These are phyloP conservation scores for Leccinum pachyderme DNA, from an alignment of 1,284 basidiomycete genomes.

Conservation along the genomic window DNA sequence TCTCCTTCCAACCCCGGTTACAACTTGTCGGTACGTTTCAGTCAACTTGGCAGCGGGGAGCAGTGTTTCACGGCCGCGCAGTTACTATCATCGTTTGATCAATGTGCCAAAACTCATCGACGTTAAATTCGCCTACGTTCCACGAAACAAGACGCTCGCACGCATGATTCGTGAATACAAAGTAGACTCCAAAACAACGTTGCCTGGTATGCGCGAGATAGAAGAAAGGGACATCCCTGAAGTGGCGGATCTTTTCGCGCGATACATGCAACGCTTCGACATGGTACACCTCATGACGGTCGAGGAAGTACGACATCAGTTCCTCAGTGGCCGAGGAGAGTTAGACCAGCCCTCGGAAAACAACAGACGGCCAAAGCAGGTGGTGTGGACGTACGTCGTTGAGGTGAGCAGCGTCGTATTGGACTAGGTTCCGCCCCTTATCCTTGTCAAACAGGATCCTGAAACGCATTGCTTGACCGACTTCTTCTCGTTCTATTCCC, in stretches of 20 bases:
- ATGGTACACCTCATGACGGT: conserved; percentile 77
- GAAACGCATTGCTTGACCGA: conserved; percentile 86
- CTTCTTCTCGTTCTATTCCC: conserved; percentile 94
- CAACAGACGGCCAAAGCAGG: conserved; percentile 70
- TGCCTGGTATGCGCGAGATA: conserved; percentile 85
- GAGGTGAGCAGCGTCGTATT: conserved; percentile 57
- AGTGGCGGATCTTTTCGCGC: conserved; percentile 73
- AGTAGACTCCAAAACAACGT: conserved; percentile 52
- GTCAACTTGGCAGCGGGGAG: not conserved
- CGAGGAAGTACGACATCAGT: conserved; percentile 86
- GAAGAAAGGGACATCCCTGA: conserved; percentile 72
- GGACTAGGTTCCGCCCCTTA: not conserved
- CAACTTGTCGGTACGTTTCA: conserved; percentile 68
- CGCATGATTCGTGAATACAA: conserved; percentile 79
- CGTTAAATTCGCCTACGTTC: conserved; percentile 86
- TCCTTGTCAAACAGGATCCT: conserved; percentile 58
- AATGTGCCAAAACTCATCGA: conserved; percentile 94
- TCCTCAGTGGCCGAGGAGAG: conserved; percentile 81
- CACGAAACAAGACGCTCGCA: conserved; percentile 81
- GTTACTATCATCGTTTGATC: conserved; percentile 92
- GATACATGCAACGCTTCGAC: conserved; percentile 86
- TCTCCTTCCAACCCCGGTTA: conserved; percentile 87
- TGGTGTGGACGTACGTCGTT: conserved; percentile 96
- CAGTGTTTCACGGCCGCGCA: conserved; percentile 29
- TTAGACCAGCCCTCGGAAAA: conserved; percentile 52